Percentiles rank a stretch among this genome's conserved stretches.
These are phyloP conservation scores for Sphaceloma murrayae DNA, from an alignment of 2,329 filamentous ascomycete species.

Conservation along the genomic window DNA sequence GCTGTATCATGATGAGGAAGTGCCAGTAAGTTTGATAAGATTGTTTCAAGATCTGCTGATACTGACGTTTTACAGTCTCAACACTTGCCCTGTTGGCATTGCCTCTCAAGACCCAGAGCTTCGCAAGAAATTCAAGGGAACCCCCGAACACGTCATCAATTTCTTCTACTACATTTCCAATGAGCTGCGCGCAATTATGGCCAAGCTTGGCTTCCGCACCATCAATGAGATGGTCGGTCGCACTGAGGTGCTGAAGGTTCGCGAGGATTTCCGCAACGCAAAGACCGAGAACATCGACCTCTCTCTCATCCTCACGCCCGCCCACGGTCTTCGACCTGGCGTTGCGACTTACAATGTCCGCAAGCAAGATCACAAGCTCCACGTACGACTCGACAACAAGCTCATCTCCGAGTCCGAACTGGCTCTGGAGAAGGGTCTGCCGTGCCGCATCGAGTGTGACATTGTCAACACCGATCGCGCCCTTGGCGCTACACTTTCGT, in stretches of 20 bases:
- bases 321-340: slow-evolving; percentile 88
- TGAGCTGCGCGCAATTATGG: slow-evolving; percentile 94
- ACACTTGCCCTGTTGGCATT: slow-evolving; percentile 86
- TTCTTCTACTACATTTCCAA: slow-evolving; percentile 98
- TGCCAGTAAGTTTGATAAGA: slow-evolving; percentile 40
- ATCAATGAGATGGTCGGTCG: slow-evolving; percentile 97
- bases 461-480: slow-evolving; percentile 95
- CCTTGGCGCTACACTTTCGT: slow-evolving; percentile 86
- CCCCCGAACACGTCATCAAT: slow-evolving; percentile 94
- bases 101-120: slow-evolving; percentile 93
- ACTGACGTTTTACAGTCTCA: slow-evolving; percentile 37
- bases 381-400: slow-evolving; percentile 92
- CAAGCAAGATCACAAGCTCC: slow-evolving; percentile 92
- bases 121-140: slow-evolving; percentile 84
- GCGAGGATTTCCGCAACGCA: slow-evolving; percentile 74
- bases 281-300: slow-evolving; percentile 93
- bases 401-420: slow-evolving; percentile 91
- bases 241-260: slow-evolving; percentile 74
- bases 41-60: slow-evolving; percentile 1
- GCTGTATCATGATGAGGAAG: slow-evolving; percentile 90
- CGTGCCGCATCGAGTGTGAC: slow-evolving; percentile 87
- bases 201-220: slow-evolving; percentile 83
- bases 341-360: slow-evolving; percentile 96
- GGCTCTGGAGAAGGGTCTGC: slow-evolving; percentile 86
- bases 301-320: slow-evolving; percentile 84